Percentiles rank a stretch among this genome's conserved stretches.
phyloP scores from a whole-genome alignment of 257 asterid species.

The Nicotiana tabacum region DNA sequence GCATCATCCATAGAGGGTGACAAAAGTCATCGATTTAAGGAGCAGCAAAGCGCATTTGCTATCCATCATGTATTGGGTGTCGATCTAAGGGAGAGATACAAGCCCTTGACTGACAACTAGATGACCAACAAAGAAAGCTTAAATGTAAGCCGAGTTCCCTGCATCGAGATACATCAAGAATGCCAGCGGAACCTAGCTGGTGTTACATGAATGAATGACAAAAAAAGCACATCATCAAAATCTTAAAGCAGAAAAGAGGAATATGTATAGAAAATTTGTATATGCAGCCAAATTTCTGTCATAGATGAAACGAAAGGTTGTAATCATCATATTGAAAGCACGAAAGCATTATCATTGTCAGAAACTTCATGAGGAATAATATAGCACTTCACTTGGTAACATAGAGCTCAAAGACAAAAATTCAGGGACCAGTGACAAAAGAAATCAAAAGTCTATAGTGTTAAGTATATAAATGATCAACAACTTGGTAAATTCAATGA shows the following conservation, averaged over 20 bases:
- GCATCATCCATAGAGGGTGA: background rate
- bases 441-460: background rate
- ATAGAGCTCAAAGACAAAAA: background rate
- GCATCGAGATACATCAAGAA: background rate
- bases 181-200: background rate
- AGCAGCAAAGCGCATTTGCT: background rate
- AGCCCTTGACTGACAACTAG: background rate
- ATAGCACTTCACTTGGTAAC: background rate
- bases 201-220: background rate
- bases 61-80: background rate
- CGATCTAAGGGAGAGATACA: background rate
- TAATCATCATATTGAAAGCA: no score
- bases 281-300: background rate
- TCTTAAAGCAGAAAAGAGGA: background rate
- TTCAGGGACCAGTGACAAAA: background rate
- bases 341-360: background rate
- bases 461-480: background rate
- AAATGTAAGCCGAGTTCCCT: background rate
- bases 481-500: background rate
- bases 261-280: no score
- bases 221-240: background rate
- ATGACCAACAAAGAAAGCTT: background rate
- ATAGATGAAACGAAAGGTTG: no score
- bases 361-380: background rate
- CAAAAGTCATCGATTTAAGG: background rate